Evolutionary conservation across 805 yeast genomes (phyloP), one percentile per base, ranked within the genome.

Genomic region (Candida taoyuanica): DNA sequence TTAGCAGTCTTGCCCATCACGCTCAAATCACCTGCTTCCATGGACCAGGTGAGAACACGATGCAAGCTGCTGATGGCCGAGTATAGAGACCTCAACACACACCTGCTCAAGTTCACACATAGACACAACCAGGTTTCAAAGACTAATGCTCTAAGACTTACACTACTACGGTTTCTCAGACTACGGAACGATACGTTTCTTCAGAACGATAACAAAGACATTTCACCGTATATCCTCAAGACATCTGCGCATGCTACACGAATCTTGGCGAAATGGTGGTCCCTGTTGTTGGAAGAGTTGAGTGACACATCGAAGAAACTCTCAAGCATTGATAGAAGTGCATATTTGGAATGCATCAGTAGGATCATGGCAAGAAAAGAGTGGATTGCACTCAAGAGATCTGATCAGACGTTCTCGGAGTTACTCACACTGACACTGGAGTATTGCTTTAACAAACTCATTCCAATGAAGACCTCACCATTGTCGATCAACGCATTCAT

Each of bases 401-500:
- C 29, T 4, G 17, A 40, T 1, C 37, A 25, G 9, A 20, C 27
- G 4, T 42, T 26, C 33, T 15, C 33, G 6, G 31, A 29, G 6
- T 29, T 30, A 7, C 40, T 46, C 29, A 29, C 18, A 5, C 20
- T 5, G 5, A 46, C 49, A 1, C 28, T 46, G 39, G 42, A 42
- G 17, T 42, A 32, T 23, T 37, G 44, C 23, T 50, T 43, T 35
- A 43, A 33, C 12, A 41, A 30, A 15, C 28, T 50, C 17, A 36
- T 52, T 17, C 37, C 41, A 12, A 16, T 49, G 33, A 52, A 52
- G 36, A 39, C 39, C 2, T 16, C 40, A 5, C 40, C 56, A 3
- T 31, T 49, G 2, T 34, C 47, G 5, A 19, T 51, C 9, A 50
- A 42, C 32, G 54, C 84, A 2, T 78, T 79, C 44, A 64, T 75